Evolutionary conservation across 805 yeast species (phyloP).

Genomic region (Crinitomyces ghanaensis): DNA sequence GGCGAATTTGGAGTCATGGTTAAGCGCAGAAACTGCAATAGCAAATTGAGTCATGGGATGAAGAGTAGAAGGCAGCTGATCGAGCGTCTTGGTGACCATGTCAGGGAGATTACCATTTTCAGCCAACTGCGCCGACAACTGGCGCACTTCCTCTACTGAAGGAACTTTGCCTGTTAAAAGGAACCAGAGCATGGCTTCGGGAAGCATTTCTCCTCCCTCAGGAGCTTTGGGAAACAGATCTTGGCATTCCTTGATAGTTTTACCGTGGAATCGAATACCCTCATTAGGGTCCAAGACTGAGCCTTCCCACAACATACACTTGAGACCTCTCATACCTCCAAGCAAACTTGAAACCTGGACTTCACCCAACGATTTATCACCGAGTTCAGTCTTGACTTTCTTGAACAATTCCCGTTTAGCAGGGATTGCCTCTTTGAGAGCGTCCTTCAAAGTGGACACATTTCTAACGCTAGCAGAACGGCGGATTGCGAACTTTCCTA

Average conservation of each 20-base stretch:
- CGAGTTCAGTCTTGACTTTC: slow-evolving; percentile 30
- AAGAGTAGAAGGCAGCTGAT: slow-evolving; percentile 51
- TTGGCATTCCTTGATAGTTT: slow-evolving; percentile 65
- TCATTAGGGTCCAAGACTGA: slow-evolving; percentile 63
- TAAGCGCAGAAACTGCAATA: slow-evolving; percentile 63
- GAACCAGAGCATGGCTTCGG: slow-evolving; percentile 59
- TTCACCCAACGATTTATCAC: slow-evolving; percentile 32
- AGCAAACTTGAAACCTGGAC: slow-evolving; percentile 34
- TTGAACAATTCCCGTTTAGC: slow-evolving; percentile 31
- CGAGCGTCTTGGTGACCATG: slow-evolving; percentile 48
- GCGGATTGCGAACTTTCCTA: too few species aligned
- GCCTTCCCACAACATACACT: slow-evolving; percentile 69
- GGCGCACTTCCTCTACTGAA: slow-evolving; percentile 43
- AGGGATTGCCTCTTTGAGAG: slow-evolving; percentile 33
- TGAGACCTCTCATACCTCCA: slow-evolving; percentile 77
- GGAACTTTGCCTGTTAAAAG: slow-evolving; percentile 67
- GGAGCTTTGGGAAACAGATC: slow-evolving; percentile 45
- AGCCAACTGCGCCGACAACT: slow-evolving; percentile 50
- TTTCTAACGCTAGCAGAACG: slow-evolving; percentile 13
- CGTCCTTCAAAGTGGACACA: slow-evolving; percentile 22
- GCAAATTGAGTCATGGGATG: slow-evolving; percentile 82
- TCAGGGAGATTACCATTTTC: slow-evolving; percentile 54
- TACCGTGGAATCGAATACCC: slow-evolving; percentile 72
- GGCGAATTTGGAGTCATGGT: slow-evolving; percentile 61
- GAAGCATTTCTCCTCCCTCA: slow-evolving; percentile 51